These are phyloP conservation scores for Tarenaya hassleriana DNA, from an alignment of 345 rosid genomes.

Conservation along the genomic window DNA sequence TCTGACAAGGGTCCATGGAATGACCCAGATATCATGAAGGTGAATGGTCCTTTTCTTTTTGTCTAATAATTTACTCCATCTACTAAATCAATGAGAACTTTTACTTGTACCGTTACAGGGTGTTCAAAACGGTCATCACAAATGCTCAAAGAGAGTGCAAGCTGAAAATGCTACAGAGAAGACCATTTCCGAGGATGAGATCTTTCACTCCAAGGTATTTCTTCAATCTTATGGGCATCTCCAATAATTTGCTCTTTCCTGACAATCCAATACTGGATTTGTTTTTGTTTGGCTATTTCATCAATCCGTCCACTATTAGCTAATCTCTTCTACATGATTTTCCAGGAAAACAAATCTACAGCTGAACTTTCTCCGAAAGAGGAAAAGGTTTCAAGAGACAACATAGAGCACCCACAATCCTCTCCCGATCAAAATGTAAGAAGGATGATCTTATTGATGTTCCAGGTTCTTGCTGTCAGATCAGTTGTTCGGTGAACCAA, in stretches of 20 bases:
- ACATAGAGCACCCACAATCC: conserved; percentile 23
- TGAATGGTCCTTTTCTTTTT: conserved; percentile 17
- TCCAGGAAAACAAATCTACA: conserved; percentile 37
- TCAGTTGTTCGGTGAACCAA: too few species aligned
- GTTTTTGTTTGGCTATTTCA: too few species aligned
- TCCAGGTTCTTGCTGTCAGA: background rate
- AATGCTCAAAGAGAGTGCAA: conserved; percentile 40
- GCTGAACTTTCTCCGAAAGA: conserved; percentile 28
- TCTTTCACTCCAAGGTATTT: conserved; percentile 35
- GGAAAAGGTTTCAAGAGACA: conserved; percentile 14
- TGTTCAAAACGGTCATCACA: conserved; percentile 66
- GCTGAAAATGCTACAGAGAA: conserved; percentile 34
- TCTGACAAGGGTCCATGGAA: conserved; percentile 99
- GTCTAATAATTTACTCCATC: background rate
- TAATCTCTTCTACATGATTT: conserved; percentile 14
- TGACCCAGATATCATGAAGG: conserved; percentile 65
- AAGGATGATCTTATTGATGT: background rate
- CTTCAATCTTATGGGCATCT: conserved; percentile 5
- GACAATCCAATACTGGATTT: background rate
- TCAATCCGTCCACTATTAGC: background rate
- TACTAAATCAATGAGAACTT: background rate
- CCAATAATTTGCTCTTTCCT: too few species aligned
- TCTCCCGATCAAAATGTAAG: conserved; percentile 39
- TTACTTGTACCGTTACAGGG: conserved; percentile 43
- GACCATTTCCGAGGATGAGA: conserved; percentile 44